Percentiles rank a stretch among this genome's conserved stretches.
phyloP scores from a whole-genome alignment of 2,329 filamentous ascomycete species.

The Ascochyta rabiei region DNA sequence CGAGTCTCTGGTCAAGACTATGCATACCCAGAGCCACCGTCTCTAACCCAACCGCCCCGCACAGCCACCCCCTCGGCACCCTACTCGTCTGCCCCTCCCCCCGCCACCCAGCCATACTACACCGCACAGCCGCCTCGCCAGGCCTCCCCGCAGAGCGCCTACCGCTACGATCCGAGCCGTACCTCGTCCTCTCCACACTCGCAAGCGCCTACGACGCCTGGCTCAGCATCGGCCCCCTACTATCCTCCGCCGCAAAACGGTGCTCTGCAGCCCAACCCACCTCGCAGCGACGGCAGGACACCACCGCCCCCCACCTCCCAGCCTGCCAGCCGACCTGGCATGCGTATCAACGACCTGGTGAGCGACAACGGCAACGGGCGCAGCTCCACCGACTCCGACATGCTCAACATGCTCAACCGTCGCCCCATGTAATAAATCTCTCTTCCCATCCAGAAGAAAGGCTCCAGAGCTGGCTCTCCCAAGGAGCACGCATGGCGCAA shows the following conservation, averaged over 20 bases:
- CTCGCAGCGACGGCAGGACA: slow-evolving; percentile 48
- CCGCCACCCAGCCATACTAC: slow-evolving; percentile 50
- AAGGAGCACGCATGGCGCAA: slow-evolving; percentile 26
- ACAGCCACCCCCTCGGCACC: slow-evolving; percentile 51
- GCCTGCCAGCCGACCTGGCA: slow-evolving; percentile 44
- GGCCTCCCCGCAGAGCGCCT: slow-evolving; percentile 50
- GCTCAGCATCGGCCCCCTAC: slow-evolving; percentile 39
- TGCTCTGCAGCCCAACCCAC: slow-evolving; percentile 42
- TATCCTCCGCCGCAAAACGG: slow-evolving; percentile 40
- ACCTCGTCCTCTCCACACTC: slow-evolving; percentile 52
- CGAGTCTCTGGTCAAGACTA: slow-evolving; percentile 46
- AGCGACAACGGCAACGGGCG: slow-evolving; percentile 45
- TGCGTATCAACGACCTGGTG: slow-evolving; percentile 52
- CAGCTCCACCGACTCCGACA: slow-evolving; percentile 51
- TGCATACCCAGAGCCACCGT: slow-evolving; percentile 52
- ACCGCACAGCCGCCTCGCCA: slow-evolving; percentile 47
- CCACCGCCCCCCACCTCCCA: slow-evolving; percentile 47
- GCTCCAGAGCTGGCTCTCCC: slow-evolving; percentile 41
- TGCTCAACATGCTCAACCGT: slow-evolving; percentile 52
- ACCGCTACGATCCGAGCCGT: slow-evolving; percentile 51
- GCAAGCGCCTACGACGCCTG: slow-evolving; percentile 47
- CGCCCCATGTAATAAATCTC: slow-evolving; percentile 42
- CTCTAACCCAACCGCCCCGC: slow-evolving; percentile 53
- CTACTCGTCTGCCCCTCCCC: slow-evolving; percentile 47
- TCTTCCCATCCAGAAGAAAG: slow-evolving; percentile 9